Evolutionary conservation across 1,284 basidiomycete species (phyloP).

Genomic region (Malassezia restricta): DNA sequence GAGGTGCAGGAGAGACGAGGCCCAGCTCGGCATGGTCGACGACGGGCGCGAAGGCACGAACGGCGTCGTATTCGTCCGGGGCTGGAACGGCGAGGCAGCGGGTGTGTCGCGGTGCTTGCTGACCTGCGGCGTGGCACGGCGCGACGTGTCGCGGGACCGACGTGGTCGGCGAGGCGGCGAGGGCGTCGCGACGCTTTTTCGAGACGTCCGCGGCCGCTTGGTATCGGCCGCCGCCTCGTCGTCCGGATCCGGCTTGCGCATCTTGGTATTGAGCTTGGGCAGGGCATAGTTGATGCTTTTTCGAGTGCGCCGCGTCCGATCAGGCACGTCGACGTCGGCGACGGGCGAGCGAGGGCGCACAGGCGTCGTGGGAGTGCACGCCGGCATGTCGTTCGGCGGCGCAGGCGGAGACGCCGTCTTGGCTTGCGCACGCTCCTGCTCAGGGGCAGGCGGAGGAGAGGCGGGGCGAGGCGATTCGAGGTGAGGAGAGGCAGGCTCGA

Average conservation of each 20-base stretch:
- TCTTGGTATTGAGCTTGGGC: conserved; percentile 46
- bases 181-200: not conserved
- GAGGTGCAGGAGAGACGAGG: conserved; percentile 13
- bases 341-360: not conserved
- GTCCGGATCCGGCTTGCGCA: conserved; percentile 40
- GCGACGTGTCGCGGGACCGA: not conserved
- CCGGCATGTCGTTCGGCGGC: not conserved
- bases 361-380: not conserved
- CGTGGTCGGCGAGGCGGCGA: not conserved
- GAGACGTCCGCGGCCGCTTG: conserved; percentile 1
- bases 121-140: conserved; percentile 10
- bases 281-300: conserved; percentile 43
- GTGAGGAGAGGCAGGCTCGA: too few species aligned
- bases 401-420: not conserved
- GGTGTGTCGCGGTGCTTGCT: not conserved
- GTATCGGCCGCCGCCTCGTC: not conserved
- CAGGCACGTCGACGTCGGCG: not conserved
- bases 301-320: conserved; percentile 22
- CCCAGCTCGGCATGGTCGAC: conserved; percentile 15
- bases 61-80: not conserved
- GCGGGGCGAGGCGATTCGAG: too few species aligned
- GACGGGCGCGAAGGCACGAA: conserved; percentile 7
- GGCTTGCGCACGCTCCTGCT: too few species aligned
- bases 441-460: too few species aligned
- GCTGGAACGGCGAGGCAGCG: not conserved